phyloP scores from a whole-genome alignment of 176 grass and related monocot species.

The Oryza glumipatula region DNA sequence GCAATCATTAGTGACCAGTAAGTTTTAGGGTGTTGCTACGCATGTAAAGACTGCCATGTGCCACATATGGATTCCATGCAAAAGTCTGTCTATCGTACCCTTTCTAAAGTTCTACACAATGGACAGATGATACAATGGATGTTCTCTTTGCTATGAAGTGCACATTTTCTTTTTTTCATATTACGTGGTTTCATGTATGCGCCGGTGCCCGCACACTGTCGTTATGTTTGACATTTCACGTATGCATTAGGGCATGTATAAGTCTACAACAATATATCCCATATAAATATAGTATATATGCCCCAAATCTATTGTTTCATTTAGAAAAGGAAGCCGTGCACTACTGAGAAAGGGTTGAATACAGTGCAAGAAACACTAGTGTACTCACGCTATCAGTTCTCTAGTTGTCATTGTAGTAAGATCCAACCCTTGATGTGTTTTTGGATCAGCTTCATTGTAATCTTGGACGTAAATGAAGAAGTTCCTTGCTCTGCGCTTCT shows the following conservation, averaged over 20 bases:
- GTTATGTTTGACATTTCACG: neutral
- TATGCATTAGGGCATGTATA: neutral
- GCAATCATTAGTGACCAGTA: neutral
- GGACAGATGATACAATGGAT: neutral
- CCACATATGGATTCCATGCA: neutral
- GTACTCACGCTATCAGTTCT: constrained; percentile 77
- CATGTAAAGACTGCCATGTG: neutral
- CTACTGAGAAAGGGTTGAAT: neutral
- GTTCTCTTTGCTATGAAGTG: neutral
- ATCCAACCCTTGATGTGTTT: constrained; percentile 82
- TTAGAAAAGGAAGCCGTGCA: neutral
- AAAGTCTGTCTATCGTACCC: neutral
- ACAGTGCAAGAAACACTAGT: constrained; percentile 21
- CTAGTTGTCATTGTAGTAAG: constrained; percentile 79
- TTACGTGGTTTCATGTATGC: neutral
- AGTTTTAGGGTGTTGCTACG: neutral
- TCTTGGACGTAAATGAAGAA: constrained; percentile 92
- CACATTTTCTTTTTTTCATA: neutral
- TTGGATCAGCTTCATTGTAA: constrained; percentile 82
- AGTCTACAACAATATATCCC: neutral
- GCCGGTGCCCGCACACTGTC: neutral
- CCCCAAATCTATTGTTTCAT: neutral
- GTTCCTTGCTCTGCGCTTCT: constrained; percentile 87
- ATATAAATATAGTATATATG: neutral
- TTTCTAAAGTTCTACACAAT: neutral